Percentiles rank a stretch among this genome's conserved stretches.
These are phyloP conservation scores for Malassezia slooffiae DNA, from an alignment of 1,284 basidiomycete genomes.

Conservation along the genomic window DNA sequence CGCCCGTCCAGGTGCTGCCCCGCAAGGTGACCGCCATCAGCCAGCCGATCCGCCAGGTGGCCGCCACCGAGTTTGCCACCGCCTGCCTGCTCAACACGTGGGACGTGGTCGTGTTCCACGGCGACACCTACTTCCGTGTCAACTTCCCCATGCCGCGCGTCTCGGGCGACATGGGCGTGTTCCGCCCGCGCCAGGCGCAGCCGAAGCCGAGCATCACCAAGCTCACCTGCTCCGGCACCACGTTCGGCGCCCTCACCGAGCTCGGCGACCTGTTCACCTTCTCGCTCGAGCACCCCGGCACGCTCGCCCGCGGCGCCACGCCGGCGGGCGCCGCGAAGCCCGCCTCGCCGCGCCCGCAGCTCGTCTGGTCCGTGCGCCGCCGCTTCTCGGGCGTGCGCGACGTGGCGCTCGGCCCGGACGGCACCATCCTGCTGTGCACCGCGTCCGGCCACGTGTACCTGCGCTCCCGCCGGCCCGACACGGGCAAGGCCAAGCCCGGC, in stretches of 20 bases:
- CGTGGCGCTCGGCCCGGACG: conserved; percentile 76
- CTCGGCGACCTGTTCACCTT: conserved; percentile 90
- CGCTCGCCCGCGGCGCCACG: conserved; percentile 19
- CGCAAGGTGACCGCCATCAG: conserved; percentile 61
- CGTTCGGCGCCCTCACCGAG: conserved; percentile 72
- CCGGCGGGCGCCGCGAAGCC: conserved; percentile 20
- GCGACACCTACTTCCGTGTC: conserved; percentile 64
- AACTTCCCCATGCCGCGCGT: conserved; percentile 40
- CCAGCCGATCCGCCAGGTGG: conserved; percentile 39
- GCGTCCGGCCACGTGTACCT: conserved; percentile 88
- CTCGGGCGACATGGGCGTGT: conserved; percentile 55
- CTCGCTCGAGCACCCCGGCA: conserved; percentile 47
- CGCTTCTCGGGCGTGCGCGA: conserved; percentile 71
- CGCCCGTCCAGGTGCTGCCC: conserved; percentile 68
- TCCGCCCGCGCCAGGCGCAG: conserved; percentile 34
- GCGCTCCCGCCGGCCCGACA: conserved; percentile 22
- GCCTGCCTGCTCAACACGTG: conserved; percentile 62
- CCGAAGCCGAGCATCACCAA: conserved; percentile 58
- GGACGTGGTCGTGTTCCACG: conserved; percentile 74
- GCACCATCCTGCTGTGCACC: conserved; percentile 81
- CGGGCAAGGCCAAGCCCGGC: conserved; percentile 15
- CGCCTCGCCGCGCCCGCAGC: conserved; percentile 58
- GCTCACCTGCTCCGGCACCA: conserved; percentile 66
- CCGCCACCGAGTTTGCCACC: conserved; percentile 61
- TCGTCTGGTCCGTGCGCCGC: conserved; percentile 80